phyloP scores from a whole-genome alignment of 1,284 basidiomycete genomes.

The Meripilus lineatus region DNA sequence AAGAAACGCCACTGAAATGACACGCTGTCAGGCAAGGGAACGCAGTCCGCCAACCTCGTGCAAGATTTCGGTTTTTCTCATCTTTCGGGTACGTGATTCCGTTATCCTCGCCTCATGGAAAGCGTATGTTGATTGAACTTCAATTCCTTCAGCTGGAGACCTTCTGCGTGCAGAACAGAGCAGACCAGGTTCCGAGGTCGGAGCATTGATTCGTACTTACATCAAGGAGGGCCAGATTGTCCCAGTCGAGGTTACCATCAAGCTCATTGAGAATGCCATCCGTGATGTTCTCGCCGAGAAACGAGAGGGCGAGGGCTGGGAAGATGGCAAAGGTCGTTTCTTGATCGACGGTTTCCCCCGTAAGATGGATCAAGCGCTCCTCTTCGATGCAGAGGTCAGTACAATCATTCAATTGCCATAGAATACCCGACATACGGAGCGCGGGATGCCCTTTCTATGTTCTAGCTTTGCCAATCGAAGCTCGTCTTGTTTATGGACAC shows the following conservation, averaged over 20 bases:
- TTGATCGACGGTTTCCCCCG: slow-evolving; percentile 97
- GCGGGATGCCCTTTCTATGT: slow-evolving; percentile 5
- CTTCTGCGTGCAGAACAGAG: slow-evolving; percentile 93
- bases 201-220: slow-evolving; percentile 82
- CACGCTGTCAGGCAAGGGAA: slow-evolving; percentile 92
- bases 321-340: slow-evolving; percentile 77
- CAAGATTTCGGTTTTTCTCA: slow-evolving; percentile 89
- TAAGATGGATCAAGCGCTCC: slow-evolving; percentile 96
- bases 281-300: slow-evolving; percentile 48
- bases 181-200: slow-evolving; percentile 82
- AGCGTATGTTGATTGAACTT: neutral
- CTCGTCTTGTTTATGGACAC: slow-evolving; percentile 90
- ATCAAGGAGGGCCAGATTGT: slow-evolving; percentile 96
- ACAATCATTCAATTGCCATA: neutral
- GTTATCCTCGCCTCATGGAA: neutral
- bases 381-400: slow-evolving; percentile 86
- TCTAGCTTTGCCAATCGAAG: slow-evolving; percentile 74
- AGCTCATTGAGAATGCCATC: slow-evolving; percentile 95
- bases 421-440: neutral
- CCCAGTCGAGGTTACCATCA: slow-evolving; percentile 96
- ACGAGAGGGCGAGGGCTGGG: slow-evolving; percentile 56
- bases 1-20: no score
- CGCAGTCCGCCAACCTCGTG: slow-evolving; percentile 90
- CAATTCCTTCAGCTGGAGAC: slow-evolving; percentile 80
- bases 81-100: slow-evolving; percentile 68